A percentile compares a stretch with the other conserved stretches of the same genome.
Conservation (phyloP, 1,139 yeast species). For the Candida sojae region DNA sequence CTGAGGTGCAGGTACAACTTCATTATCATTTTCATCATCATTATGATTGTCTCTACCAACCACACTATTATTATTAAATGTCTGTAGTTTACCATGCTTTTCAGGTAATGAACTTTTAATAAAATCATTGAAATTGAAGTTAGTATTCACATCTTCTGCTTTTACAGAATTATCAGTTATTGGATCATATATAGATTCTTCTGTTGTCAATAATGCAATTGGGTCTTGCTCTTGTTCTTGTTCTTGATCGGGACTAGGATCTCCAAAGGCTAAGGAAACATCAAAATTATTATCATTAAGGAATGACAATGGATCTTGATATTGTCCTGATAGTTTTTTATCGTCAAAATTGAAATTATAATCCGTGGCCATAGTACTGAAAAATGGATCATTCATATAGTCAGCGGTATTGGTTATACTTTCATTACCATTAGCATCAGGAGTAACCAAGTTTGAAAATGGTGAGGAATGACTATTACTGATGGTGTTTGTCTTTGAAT, state of each 20-base stretch:
- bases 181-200: constrained; percentile 72
- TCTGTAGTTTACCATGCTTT: constrained; percentile 15
- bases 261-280: constrained; percentile 48
- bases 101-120: constrained; percentile 26
- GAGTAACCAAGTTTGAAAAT: constrained; percentile 19
- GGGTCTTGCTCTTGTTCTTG: constrained; percentile 31
- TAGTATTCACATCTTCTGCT: constrained; percentile 18
- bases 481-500: constrained; percentile 13
- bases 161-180: constrained; percentile 19
- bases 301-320: constrained; percentile 49
- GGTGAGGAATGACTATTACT: constrained; percentile 17
- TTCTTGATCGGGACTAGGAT: constrained; percentile 14
- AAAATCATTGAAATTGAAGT: constrained; percentile 41
- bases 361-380: constrained; percentile 13
- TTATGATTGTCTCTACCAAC: constrained; percentile 3
- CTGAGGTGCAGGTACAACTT: constrained; percentile 40
- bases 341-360: constrained; percentile 18
- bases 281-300: constrained; percentile 52
- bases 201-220: constrained; percentile 49
- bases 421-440: constrained; percentile 12
- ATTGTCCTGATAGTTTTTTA: constrained; percentile 15
- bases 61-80: neutral
- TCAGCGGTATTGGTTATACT: constrained; percentile 12
- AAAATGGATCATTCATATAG: constrained; percentile 30
- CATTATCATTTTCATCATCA: constrained; percentile 24